These are phyloP conservation scores for Pseudocercospora crystallina DNA, from an alignment of 2,329 filamentous ascomycete genomes.

Conservation along the genomic window DNA sequence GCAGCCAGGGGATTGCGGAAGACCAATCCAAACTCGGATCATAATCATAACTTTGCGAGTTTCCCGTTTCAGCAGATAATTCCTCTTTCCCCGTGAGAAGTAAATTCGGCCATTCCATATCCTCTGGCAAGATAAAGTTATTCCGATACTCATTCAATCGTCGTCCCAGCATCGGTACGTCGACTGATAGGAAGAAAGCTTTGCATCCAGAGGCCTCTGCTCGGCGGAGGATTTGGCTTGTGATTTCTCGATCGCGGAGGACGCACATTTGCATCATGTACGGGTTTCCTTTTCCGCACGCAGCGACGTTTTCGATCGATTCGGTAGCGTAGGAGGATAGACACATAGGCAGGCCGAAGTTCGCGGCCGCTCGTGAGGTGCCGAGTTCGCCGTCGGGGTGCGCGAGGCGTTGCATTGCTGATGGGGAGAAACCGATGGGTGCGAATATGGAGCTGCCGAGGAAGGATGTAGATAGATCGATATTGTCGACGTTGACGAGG, in stretches of 20 bases:
- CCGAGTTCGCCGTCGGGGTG: constrained; percentile 54
- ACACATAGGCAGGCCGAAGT: constrained; percentile 47
- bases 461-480: constrained; percentile 44
- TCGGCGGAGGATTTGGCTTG: constrained; percentile 36
- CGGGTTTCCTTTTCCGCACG: constrained; percentile 42
- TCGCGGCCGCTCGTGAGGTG: constrained; percentile 49
- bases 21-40: constrained; percentile 47
- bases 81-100: constrained; percentile 32
- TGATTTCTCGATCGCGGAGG: constrained; percentile 53
- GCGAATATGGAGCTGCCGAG: constrained; percentile 46
- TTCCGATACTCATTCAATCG: constrained; percentile 57
- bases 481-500: constrained; percentile 39
- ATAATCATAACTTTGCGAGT: constrained; percentile 32
- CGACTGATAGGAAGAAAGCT: constrained; percentile 57
- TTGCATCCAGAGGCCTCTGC: constrained; percentile 48
- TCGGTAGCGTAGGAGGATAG: constrained; percentile 50
- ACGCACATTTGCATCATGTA: constrained; percentile 57
- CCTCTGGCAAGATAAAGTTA: constrained; percentile 42
- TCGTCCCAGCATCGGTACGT: constrained; percentile 54
- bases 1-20: constrained; percentile 49
- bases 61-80: constrained; percentile 19
- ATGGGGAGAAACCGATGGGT: constrained; percentile 54
- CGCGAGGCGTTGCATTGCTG: constrained; percentile 54
- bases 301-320: constrained; percentile 51
- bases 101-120: constrained; percentile 15